Evolutionary conservation across 345 rosid species (phyloP), one percentile per base, ranked within the genome.

Genomic region (Anastatica hierochuntica): DNA sequence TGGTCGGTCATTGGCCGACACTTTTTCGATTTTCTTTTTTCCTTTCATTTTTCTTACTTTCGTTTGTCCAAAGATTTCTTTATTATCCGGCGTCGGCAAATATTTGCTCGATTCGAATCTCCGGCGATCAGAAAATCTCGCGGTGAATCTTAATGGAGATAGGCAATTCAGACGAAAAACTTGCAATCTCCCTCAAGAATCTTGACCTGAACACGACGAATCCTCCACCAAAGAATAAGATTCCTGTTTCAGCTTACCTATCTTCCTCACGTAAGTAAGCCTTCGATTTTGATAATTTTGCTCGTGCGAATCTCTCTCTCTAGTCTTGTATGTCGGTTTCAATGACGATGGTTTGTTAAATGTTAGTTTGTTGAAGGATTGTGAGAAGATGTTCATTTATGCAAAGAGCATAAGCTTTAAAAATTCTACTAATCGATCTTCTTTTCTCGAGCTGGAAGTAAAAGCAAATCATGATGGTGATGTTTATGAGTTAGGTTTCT

Each of bases 211-310:
- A 63, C 60, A 33, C 72, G 66, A 33, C 72, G 66, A 53, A 34
- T 49, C 39, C 10, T 61, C 53, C 10, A 11, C 64, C 63, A 12
- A 63, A 38, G 60, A 10, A 59, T 12, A 71, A 62, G 43, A 58
- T 59, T 10, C 27, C 42, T 18, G 45, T 15, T 48, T 39, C 50
- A 27, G 19, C 72, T 31, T 33, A 67, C 43, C 49, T 52, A 21
- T 64, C 65, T 58, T 71, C 76, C 17, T 58, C 74, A n/a, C 56
- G 88, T 80, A 70, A 61, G 53, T 43, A n/a, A n/a, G n/a, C n/a
- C n/a, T 49, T 53, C 49, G 41, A 37, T 39, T 23, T 31, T 10
- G 9, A 49, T 9, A 2, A n/a, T 19, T 23, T 33, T 21, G 42
- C 12, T 10, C 26, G 8, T 42, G 38, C 15, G 0, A n/a, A n/a